phyloP scores from a whole-genome alignment of 768 basidiomycete species.

The Russula brevipes region DNA sequence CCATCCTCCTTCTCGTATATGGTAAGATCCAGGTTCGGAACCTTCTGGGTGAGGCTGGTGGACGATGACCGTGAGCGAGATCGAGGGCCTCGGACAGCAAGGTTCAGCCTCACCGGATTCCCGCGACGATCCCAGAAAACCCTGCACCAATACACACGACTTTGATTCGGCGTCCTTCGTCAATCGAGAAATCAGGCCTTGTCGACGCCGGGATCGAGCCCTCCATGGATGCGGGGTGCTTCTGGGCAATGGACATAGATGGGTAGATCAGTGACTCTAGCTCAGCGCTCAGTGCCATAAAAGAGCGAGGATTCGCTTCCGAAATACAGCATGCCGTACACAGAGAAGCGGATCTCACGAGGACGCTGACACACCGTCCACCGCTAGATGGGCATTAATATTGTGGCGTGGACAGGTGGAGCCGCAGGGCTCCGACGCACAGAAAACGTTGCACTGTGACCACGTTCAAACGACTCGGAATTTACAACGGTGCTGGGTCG shows the following conservation, averaged over 20 bases:
- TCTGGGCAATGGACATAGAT: neutral
- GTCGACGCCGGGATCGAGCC: neutral
- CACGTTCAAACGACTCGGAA: neutral
- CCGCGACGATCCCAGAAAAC: constrained; percentile 55
- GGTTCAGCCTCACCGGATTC: constrained; percentile 40
- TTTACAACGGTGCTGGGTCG: neutral
- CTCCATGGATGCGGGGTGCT: neutral
- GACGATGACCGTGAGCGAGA: neutral
- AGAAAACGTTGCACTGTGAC: too few relatives aligned
- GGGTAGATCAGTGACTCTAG: neutral
- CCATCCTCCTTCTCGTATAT: constrained; percentile 58
- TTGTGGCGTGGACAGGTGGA: too few relatives aligned
- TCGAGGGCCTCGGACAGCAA: neutral
- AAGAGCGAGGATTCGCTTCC: too few relatives aligned
- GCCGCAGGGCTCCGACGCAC: too few relatives aligned
- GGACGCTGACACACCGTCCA: too few relatives aligned
- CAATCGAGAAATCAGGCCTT: constrained; percentile 40
- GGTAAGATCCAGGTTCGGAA: constrained; percentile 49
- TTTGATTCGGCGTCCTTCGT: constrained; percentile 49
- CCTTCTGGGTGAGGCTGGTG: constrained; percentile 45
- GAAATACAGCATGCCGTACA: too few relatives aligned
- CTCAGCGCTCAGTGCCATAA: too few relatives aligned
- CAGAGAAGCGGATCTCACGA: too few relatives aligned
- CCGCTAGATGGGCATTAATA: too few relatives aligned
- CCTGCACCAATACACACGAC: constrained; percentile 56